Percentiles rank a stretch among this genome's conserved stretches.
phyloP scores from a whole-genome alignment of 2,329 filamentous ascomycete genomes.

The Curvularia spicifera region DNA sequence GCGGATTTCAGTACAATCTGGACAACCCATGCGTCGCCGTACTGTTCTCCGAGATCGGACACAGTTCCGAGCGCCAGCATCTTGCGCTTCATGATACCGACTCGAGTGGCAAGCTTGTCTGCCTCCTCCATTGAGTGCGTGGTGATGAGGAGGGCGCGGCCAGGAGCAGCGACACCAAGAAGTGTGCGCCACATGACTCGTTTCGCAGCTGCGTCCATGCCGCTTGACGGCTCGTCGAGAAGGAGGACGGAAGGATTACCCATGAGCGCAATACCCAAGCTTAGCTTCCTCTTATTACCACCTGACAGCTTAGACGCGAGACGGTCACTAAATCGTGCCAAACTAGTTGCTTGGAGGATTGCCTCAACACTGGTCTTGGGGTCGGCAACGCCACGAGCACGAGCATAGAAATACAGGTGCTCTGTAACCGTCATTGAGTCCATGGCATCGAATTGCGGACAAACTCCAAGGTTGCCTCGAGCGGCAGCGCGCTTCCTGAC shows the following conservation, averaged over 20 bases:
- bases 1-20: conserved; percentile 79
- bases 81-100: conserved; percentile 81
- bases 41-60: conserved; percentile 72
- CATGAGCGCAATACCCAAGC: conserved; percentile 87
- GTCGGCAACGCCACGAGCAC: conserved; percentile 77
- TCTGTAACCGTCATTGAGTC: conserved; percentile 90
- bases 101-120: conserved; percentile 81
- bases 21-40: conserved; percentile 80
- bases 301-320: conserved; percentile 83
- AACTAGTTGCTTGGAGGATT: conserved; percentile 80
- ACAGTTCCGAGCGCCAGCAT: conserved; percentile 87
- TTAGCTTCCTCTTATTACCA: conserved; percentile 93
- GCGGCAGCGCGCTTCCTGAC: conserved; percentile 74
- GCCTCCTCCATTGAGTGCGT: conserved; percentile 97
- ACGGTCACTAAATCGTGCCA: conserved; percentile 71
- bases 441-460: conserved; percentile 77
- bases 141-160: conserved; percentile 83
- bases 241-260: conserved; percentile 87
- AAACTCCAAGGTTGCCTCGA: conserved; percentile 82
- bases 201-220: conserved; percentile 90
- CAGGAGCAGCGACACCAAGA: conserved; percentile 69
- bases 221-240: conserved; percentile 86
- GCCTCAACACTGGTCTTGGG: conserved; percentile 78
- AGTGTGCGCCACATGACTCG: conserved; percentile 92
- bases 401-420: conserved; percentile 86